Percentiles rank a stretch among this genome's conserved stretches.
These are phyloP conservation scores for Gelatoporia subvermispora DNA, from an alignment of 768 basidiomycete species.

Conservation along the genomic window DNA sequence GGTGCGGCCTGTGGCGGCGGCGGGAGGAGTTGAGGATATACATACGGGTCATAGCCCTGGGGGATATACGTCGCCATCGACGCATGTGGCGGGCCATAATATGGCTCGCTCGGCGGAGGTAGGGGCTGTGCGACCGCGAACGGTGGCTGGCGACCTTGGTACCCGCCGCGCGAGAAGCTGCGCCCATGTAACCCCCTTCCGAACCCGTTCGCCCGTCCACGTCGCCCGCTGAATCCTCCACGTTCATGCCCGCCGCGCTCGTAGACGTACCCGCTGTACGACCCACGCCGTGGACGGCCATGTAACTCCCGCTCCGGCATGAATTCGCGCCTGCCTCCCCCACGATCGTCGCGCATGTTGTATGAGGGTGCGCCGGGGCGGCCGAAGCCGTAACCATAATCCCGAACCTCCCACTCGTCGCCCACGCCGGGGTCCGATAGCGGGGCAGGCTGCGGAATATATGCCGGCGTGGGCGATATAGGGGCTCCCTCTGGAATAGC, in stretches of 20 bases:
- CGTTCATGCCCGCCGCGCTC: conserved; percentile 35
- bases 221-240: conserved; percentile 33
- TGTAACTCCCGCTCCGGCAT: conserved; percentile 15
- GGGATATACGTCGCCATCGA: conserved; percentile 18
- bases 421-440: conserved; percentile 7
- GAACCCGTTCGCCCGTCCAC: conserved; percentile 15
- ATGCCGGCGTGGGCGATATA: conserved; percentile 4
- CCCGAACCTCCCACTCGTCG: conserved; percentile 48
- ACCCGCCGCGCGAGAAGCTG: conserved; percentile 11
- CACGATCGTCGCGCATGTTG: conserved; percentile 24
- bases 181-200: conserved; percentile 23
- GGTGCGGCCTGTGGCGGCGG: conserved; percentile 21
- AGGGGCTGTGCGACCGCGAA: conserved; percentile 19
- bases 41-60: conserved; percentile 11
- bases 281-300: conserved; percentile 30
- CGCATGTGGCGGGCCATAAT: conserved; percentile 8
- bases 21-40: conserved; percentile 11
- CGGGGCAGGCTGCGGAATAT: not conserved
- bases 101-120: conserved; percentile 6
- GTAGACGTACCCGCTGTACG: conserved; percentile 25
- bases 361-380: conserved; percentile 32
- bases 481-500: no score
- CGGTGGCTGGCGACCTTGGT: conserved; percentile 10
- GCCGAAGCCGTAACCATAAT: conserved; percentile 66
- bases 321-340: conserved; percentile 20